Evolutionary conservation across 164 flowering plant species (phyloP).

Genomic region (Taxillus chinensis): DNA sequence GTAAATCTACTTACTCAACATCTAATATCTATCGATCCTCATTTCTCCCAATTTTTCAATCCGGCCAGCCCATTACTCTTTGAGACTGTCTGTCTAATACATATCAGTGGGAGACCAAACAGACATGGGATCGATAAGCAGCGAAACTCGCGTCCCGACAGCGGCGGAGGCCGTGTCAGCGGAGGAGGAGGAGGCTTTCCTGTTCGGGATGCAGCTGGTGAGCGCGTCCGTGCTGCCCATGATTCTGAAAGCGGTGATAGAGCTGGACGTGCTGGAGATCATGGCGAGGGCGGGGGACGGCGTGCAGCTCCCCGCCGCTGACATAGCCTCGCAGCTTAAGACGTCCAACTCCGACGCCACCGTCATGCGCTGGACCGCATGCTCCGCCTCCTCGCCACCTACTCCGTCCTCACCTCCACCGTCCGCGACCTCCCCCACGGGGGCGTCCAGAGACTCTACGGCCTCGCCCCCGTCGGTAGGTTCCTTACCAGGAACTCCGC

Average conservation of each 20-base stretch:
- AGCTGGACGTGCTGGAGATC: conserved; percentile 68
- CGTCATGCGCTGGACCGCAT: conserved; percentile 69
- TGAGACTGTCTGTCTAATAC: no score
- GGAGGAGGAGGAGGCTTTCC: conserved; percentile 36
- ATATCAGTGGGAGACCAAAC: no score
- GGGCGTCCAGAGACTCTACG: conserved; percentile 50
- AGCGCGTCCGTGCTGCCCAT: conserved; percentile 59
- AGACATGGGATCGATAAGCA: no score
- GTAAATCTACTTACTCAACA: no score
- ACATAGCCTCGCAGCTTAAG: conserved; percentile 54
- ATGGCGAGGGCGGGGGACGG: conserved; percentile 48
- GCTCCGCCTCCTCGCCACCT: conserved; percentile 57
- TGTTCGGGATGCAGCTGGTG: conserved; percentile 57
- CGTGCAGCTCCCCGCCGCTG: conserved; percentile 38
- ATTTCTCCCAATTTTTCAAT: no score
- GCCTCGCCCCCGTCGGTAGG: conserved; percentile 64
- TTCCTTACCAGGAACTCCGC: conserved; percentile 60
- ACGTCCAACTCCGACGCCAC: conserved; percentile 56
- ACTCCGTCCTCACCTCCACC: conserved; percentile 47
- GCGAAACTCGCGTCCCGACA: no score
- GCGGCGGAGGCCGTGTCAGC: neutral
- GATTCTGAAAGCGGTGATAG: conserved; percentile 60
- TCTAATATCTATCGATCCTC: no score
- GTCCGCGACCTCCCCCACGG: conserved; percentile 29
- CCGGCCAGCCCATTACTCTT: no score